Percentiles rank a stretch among this genome's conserved stretches.
Evolutionary conservation across 2,329 filamentous ascomycete genomes (phyloP).

Genomic region (Tricladium varicosporioides): DNA sequence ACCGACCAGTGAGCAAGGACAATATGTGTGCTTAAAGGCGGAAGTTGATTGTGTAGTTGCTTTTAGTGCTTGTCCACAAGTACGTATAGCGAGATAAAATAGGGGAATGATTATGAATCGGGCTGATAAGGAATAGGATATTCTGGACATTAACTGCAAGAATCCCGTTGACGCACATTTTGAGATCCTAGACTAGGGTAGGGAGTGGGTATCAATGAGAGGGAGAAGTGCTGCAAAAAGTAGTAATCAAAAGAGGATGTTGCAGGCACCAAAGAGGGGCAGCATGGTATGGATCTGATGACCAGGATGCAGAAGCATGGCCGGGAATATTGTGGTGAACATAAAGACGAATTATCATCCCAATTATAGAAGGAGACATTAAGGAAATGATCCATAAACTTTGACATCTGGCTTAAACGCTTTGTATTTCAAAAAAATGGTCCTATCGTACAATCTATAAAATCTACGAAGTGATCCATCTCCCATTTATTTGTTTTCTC

Average conservation of each 20-base stretch:
- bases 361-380: too few relatives aligned
- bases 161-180: slow-evolving; percentile 26
- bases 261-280: too few relatives aligned
- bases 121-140: slow-evolving; percentile 16
- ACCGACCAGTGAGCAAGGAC: slow-evolving; percentile 5
- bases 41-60: slow-evolving; percentile 12
- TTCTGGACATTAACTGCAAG: slow-evolving; percentile 25
- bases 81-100: not conserved
- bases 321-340: too few relatives aligned
- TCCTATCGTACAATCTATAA: slow-evolving; percentile 15
- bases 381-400: not conserved
- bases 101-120: not conserved
- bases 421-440: slow-evolving; percentile 1
- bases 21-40: slow-evolving; percentile 9
- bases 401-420: not conserved
- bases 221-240: too few relatives aligned
- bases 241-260: too few relatives aligned
- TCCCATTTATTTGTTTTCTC: slow-evolving; percentile 66
- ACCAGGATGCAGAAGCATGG: too few relatives aligned
- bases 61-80: slow-evolving; percentile 10
- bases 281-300: too few relatives aligned
- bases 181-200: slow-evolving; percentile 11
- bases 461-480: slow-evolving; percentile 46
- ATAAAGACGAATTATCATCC: too few relatives aligned
- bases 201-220: too few relatives aligned